Conservation (phyloP, 2,329 filamentous ascomycete species). For the Aspergillus pseudonomiae region DNA sequence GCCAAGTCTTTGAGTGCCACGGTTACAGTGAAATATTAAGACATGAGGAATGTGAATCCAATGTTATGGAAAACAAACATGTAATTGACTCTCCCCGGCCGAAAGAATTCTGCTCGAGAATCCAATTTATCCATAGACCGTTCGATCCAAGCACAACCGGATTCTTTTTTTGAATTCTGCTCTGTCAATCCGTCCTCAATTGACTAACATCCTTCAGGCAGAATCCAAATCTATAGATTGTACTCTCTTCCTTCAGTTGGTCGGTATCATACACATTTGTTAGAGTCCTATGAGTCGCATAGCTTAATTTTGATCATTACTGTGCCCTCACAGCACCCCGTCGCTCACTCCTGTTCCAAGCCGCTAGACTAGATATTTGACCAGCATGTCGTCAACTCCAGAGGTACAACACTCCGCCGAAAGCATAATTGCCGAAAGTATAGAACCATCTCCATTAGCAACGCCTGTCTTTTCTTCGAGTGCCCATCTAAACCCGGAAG, state of each 20-base stretch:
- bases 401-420: neutral
- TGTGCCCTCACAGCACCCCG: neutral
- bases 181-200: neutral
- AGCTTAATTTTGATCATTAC: neutral
- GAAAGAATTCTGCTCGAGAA: neutral
- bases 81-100: neutral
- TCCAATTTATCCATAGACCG: neutral
- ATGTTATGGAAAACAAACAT: conserved; percentile 7
- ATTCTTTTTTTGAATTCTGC: neutral
- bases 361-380: neutral
- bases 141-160: neutral
- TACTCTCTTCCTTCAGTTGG: neutral
- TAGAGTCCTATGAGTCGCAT: neutral
- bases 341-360: neutral
- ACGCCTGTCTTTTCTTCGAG: neutral
- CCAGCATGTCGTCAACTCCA: neutral
- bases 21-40: neutral
- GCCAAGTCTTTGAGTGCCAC: conserved; percentile 1
- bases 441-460: neutral
- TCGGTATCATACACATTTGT: neutral
- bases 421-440: neutral
- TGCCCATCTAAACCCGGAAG: neutral
- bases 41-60: neutral
- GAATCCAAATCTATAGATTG: neutral
- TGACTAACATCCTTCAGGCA: neutral